These are phyloP conservation scores for Zizania palustris DNA, from an alignment of 202 grass and related monocot species.

Conservation along the genomic window DNA sequence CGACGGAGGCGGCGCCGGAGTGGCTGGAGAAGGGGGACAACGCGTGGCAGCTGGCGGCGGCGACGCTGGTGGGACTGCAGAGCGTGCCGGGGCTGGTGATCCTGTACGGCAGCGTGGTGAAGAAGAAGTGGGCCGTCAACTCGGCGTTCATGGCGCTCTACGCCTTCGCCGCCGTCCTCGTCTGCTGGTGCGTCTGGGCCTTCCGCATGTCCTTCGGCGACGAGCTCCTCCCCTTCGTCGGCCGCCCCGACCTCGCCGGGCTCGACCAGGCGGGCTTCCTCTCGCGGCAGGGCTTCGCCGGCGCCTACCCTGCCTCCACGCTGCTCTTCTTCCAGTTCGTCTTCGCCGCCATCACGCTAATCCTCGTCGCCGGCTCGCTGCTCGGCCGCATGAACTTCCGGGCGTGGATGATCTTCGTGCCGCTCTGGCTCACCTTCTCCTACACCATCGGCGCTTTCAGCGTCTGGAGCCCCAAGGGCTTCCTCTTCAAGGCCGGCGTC, in stretches of 20 bases:
- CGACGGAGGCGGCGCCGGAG: constrained; percentile 60
- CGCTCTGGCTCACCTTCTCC: constrained; percentile 79
- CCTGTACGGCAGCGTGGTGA: constrained; percentile 69
- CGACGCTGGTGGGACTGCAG: constrained; percentile 74
- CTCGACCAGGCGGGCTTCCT: constrained; percentile 47
- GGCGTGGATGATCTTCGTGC: constrained; percentile 77
- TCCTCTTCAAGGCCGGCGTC: constrained; percentile 77
- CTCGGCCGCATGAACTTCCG: constrained; percentile 71
- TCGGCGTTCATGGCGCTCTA: constrained; percentile 76
- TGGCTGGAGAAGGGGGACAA: constrained; percentile 80
- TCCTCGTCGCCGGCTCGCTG: constrained; percentile 69
- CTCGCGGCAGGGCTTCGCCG: constrained; percentile 59
- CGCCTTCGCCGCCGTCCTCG: constrained; percentile 64
- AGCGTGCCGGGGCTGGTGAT: constrained; percentile 71
- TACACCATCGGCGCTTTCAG: constrained; percentile 76
- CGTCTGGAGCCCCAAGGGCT: constrained; percentile 72
- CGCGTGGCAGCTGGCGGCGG: constrained; percentile 73
- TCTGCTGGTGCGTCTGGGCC: constrained; percentile 69
- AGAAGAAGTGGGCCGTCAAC: constrained; percentile 85
- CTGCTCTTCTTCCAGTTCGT: constrained; percentile 86
- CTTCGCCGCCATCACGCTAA: constrained; percentile 80
- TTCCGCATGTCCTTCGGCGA: constrained; percentile 89
- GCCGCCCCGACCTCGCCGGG: constrained; percentile 60
- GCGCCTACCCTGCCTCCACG: constrained; percentile 65
- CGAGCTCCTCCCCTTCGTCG: constrained; percentile 54